Percentiles rank a stretch among this genome's conserved stretches.
Evolutionary conservation across 768 basidiomycete genomes (phyloP).

Genomic region (Amanita pseudoporphyria): DNA sequence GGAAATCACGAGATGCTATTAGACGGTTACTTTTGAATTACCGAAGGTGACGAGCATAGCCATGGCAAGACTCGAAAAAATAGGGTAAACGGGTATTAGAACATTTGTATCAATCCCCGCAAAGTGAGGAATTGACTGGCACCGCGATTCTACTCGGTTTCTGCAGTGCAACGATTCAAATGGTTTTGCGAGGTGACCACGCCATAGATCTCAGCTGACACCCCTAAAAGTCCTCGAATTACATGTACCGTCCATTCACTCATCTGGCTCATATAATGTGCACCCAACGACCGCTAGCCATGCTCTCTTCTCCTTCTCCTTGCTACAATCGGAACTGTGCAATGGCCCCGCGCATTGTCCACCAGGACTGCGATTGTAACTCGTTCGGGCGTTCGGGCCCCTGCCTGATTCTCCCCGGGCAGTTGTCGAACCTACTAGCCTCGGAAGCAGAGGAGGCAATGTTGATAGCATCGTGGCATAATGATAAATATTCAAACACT

Average conservation of each 20-base stretch:
- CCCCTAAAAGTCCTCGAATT: too few species aligned
- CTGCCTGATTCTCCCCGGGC: not conserved
- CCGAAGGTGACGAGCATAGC: too few species aligned
- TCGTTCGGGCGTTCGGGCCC: not conserved
- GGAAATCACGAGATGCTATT: too few species aligned
- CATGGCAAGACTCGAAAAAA: too few species aligned
- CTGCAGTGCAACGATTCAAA: too few species aligned
- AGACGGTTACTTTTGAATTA: too few species aligned
- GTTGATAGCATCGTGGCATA: slow-evolving; percentile 27
- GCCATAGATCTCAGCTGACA: too few species aligned
- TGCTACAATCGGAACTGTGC: not conserved
- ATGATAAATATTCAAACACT: slow-evolving; percentile 41
- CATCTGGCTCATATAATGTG: not conserved
- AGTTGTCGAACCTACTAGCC: slow-evolving; percentile 2
- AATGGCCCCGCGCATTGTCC: not conserved
- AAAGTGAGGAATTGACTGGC: too few species aligned
- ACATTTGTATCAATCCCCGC: too few species aligned
- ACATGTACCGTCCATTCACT: not conserved
- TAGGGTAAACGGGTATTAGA: too few species aligned
- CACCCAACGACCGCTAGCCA: slow-evolving; percentile 2
- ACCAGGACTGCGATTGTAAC: not conserved
- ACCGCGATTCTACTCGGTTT: too few species aligned
- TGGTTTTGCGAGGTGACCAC: too few species aligned
- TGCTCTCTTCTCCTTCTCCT: not conserved
- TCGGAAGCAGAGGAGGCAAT: slow-evolving; percentile 4